These are phyloP conservation scores for Scolecobasidium constrictum DNA, from an alignment of 2,329 filamentous ascomycete genomes.

Conservation along the genomic window DNA sequence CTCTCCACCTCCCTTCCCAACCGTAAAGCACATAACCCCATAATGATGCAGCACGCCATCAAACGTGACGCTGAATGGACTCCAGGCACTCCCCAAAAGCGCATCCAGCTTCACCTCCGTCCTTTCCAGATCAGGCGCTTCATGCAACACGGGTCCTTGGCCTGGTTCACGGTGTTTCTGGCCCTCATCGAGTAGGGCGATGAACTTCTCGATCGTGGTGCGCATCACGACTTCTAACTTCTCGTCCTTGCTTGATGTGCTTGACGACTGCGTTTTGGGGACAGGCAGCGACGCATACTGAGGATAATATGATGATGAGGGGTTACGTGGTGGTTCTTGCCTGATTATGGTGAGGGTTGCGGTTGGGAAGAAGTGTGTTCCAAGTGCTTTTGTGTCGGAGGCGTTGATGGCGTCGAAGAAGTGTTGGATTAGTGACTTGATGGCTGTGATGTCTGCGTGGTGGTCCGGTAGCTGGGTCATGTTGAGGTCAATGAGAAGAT, in stretches of 20 bases:
- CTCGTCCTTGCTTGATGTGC: background rate
- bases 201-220: background rate
- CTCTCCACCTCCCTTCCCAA: background rate
- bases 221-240: background rate
- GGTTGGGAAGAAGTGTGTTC: background rate
- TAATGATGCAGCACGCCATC: constrained; percentile 2
- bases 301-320: too few species aligned
- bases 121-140: background rate
- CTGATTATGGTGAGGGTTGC: background rate
- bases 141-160: background rate
- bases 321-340: background rate
- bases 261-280: background rate
- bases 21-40: background rate
- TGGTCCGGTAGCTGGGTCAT: background rate
- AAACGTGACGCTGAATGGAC: background rate
- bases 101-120: background rate
- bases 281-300: too few species aligned
- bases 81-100: background rate
- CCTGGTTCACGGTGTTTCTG: background rate
- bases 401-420: constrained; percentile 4
- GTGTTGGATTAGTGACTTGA: background rate
- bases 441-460: background rate
- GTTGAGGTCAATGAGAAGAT: too few species aligned
- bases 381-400: background rate
- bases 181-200: background rate